A percentile compares a stretch with the other conserved stretches of the same genome.
phyloP scores from a whole-genome alignment of 1,284 basidiomycete genomes.

The Ustilago lituana region DNA sequence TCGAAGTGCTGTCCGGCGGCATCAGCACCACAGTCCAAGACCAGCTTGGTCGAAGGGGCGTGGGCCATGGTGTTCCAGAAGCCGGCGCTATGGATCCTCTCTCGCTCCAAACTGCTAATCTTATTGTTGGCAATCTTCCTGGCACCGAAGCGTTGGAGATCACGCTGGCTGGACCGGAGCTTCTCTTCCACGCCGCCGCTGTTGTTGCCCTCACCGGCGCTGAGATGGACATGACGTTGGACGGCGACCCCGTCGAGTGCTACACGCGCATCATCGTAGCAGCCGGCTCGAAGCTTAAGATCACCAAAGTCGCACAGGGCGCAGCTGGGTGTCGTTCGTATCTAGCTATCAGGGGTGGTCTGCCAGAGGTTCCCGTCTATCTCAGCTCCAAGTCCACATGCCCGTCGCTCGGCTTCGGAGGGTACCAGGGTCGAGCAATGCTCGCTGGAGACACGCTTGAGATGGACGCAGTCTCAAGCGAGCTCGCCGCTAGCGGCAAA shows the following conservation, averaged over 20 bases:
- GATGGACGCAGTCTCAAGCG: conserved; percentile 8
- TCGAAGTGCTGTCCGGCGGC: conserved; percentile 74
- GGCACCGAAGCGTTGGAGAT: conserved; percentile 75
- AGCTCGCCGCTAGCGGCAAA: conserved; percentile 12
- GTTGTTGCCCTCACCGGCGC: conserved; percentile 75
- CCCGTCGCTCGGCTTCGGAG: conserved; percentile 61
- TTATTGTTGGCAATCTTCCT: conserved; percentile 73
- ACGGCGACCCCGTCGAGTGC: conserved; percentile 69
- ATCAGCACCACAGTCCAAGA: conserved; percentile 76
- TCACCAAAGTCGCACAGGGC: conserved; percentile 62
- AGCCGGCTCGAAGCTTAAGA: conserved; percentile 69
- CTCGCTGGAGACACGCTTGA: conserved; percentile 61
- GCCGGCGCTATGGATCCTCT: conserved; percentile 76
- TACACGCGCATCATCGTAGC: conserved; percentile 72
- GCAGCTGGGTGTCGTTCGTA: conserved; percentile 72
- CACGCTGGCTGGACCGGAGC: conserved; percentile 38
- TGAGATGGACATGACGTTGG: conserved; percentile 69
- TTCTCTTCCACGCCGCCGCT: conserved; percentile 64
- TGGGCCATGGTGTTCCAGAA: conserved; percentile 75
- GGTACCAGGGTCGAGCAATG: conserved; percentile 71
- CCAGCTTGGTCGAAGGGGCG: conserved; percentile 70
- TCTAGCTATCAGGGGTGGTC: conserved; percentile 73
- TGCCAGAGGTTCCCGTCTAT: conserved; percentile 73
- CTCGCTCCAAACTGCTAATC: conserved; percentile 74
- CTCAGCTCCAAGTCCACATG: conserved; percentile 71